Evolutionary conservation across 1,284 basidiomycete genomes (phyloP).

Genomic region (Pascua guehoae): DNA sequence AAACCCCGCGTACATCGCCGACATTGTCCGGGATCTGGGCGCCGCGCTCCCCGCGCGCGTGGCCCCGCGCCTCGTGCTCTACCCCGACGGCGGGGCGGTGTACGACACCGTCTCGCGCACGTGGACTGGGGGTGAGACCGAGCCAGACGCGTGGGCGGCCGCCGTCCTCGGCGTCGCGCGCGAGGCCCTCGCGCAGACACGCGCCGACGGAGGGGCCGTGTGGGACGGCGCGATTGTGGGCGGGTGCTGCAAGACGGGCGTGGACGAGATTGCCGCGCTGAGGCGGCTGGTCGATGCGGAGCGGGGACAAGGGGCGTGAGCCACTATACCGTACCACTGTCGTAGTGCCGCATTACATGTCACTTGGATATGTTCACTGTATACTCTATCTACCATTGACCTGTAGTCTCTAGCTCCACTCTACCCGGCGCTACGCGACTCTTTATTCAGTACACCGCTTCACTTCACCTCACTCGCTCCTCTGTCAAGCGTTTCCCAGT

Average conservation of each 20-base stretch:
- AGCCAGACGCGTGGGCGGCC: conserved; percentile 52
- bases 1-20: conserved; percentile 46
- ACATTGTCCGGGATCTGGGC: conserved; percentile 42
- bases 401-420: no score
- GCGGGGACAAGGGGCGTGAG: no score
- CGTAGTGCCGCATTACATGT: no score
- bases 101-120: conserved; percentile 56
- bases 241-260: conserved; percentile 67
- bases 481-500: no score
- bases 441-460: no score
- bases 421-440: no score
- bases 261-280: conserved; percentile 56
- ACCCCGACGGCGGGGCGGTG: conserved; percentile 66
- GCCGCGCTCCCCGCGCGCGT: background rate
- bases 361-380: no score
- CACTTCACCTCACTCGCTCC: no score
- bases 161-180: conserved; percentile 45
- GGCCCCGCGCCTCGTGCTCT: conserved; percentile 55
- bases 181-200: conserved; percentile 11
- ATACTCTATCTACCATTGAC: no score
- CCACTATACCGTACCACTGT: no score
- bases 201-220: conserved; percentile 10
- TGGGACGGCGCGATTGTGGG: conserved; percentile 64
- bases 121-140: conserved; percentile 49
- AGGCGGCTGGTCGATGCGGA: conserved; percentile 3